Conservation (phyloP, 345 rosid genomes). For the Noccaea caerulescens region DNA sequence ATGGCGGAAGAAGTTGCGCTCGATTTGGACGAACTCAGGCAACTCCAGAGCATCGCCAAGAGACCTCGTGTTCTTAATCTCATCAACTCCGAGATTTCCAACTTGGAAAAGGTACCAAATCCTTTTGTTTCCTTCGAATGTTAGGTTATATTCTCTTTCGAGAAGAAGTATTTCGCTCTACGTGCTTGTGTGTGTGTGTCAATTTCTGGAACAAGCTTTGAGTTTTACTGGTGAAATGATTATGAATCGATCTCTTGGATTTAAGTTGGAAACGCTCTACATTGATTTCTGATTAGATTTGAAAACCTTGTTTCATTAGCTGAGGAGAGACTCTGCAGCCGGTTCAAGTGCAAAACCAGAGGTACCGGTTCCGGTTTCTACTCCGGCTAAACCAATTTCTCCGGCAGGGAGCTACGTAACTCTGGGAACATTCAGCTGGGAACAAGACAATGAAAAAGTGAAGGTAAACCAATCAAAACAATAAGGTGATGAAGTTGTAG, state of each 20-base stretch:
- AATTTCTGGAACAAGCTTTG: background rate
- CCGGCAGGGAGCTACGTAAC: conserved; percentile 54
- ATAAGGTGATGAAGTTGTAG: no score
- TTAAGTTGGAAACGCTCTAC: background rate
- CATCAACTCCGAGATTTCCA: conserved; percentile 63
- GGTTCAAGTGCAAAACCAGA: conserved; percentile 46
- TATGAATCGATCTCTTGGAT: background rate
- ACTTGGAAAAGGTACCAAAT: conserved; percentile 67
- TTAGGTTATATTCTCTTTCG: background rate
- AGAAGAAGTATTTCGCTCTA: background rate
- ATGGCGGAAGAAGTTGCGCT: conserved; percentile 73
- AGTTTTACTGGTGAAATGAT: background rate
- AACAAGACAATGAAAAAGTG: conserved; percentile 92
- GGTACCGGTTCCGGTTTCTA: conserved; percentile 44
- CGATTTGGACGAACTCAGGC: conserved; percentile 81
- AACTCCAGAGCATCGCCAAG: conserved; percentile 72
- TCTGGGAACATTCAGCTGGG: conserved; percentile 90
- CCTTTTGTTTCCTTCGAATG: background rate
- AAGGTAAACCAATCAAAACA: conserved; percentile 66
- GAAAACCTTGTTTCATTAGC: background rate
- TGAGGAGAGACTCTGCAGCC: conserved; percentile 24
- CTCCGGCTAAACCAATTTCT: conserved; percentile 49
- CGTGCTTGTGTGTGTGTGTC: background rate
- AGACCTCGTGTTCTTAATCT: conserved; percentile 71
- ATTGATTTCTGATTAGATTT: no score